These are phyloP conservation scores for Epichloe elymi DNA, from an alignment of 2,329 filamentous ascomycete genomes.

Conservation along the genomic window DNA sequence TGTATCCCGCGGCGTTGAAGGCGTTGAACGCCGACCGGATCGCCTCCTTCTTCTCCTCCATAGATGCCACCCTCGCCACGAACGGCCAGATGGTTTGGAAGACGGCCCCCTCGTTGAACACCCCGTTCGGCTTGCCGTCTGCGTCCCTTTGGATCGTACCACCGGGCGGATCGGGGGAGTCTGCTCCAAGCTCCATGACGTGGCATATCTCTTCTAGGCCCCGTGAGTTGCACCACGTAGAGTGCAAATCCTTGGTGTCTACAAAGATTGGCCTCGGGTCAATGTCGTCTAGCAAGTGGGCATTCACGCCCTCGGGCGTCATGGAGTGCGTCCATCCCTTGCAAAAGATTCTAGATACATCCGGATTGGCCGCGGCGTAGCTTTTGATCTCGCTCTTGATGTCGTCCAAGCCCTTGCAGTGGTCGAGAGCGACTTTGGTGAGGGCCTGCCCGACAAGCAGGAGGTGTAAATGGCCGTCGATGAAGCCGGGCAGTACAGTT, in stretches of 20 bases:
- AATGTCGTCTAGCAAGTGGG: conserved; percentile 33
- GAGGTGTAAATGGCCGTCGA: conserved; percentile 45
- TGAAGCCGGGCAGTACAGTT: conserved; percentile 39
- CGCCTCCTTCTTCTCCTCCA: conserved; percentile 33
- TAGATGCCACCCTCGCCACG: conserved; percentile 31
- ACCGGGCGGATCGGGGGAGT: conserved; percentile 33
- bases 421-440: conserved; percentile 34
- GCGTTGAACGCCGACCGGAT: conserved; percentile 34
- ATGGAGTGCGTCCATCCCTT: conserved; percentile 43
- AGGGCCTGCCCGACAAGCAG: conserved; percentile 40
- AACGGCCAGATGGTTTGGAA: conserved; percentile 43
- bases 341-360: conserved; percentile 36
- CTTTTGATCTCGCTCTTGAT: conserved; percentile 32
- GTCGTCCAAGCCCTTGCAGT: conserved; percentile 34
- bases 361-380: conserved; percentile 33
- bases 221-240: conserved; percentile 40
- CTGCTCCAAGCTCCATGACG: conserved; percentile 26
- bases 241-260: conserved; percentile 43
- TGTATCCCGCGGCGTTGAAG: conserved; percentile 40
- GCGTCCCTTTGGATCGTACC: conserved; percentile 38
- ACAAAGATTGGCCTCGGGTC: conserved; percentile 42
- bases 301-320: conserved; percentile 31
- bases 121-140: conserved; percentile 32
- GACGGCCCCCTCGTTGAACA: conserved; percentile 39
- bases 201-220: conserved; percentile 30